Evolutionary conservation across 2,329 filamentous ascomycete genomes (phyloP).

Genomic region (Tolypocladium tundrense): DNA sequence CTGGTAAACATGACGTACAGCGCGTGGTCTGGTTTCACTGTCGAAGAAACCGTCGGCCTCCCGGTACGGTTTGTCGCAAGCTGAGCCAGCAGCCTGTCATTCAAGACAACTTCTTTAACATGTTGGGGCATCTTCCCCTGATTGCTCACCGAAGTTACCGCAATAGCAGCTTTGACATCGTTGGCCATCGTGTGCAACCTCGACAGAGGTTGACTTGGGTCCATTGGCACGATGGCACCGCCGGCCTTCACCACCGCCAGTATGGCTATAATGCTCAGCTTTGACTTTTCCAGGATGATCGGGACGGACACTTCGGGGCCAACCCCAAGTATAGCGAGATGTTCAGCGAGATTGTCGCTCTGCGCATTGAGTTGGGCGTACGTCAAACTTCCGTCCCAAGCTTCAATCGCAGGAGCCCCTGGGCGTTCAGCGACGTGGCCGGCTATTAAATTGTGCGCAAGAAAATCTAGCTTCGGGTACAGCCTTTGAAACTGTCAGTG

Average conservation of each 20-base stretch:
- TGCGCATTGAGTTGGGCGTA: neutral
- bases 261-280: slow-evolving; percentile 12
- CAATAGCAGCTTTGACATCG: slow-evolving; percentile 5
- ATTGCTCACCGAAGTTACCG: slow-evolving; percentile 3
- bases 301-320: slow-evolving; percentile 1
- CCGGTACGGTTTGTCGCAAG: neutral
- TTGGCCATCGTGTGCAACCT: slow-evolving; percentile 1
- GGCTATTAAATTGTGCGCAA: neutral
- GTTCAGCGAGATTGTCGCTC: neutral
- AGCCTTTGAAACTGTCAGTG: neutral
- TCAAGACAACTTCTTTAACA: neutral
- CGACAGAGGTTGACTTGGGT: slow-evolving; percentile 9
- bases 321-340: neutral
- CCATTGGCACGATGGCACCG: slow-evolving; percentile 12
- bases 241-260: slow-evolving; percentile 14
- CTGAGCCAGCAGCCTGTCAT: neutral
- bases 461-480: neutral
- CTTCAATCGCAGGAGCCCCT: neutral
- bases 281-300: slow-evolving; percentile 10
- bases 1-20: slow-evolving; percentile 13
- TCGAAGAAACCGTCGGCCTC: neutral
- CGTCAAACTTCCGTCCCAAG: neutral
- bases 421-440: neutral
- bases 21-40: neutral
- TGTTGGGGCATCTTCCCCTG: neutral